A percentile compares a stretch with the other conserved stretches of the same genome.
Evolutionary conservation across 495 filamentous ascomycete genomes (phyloP).

Genomic region (Aspergillus incahuasiensis): DNA sequence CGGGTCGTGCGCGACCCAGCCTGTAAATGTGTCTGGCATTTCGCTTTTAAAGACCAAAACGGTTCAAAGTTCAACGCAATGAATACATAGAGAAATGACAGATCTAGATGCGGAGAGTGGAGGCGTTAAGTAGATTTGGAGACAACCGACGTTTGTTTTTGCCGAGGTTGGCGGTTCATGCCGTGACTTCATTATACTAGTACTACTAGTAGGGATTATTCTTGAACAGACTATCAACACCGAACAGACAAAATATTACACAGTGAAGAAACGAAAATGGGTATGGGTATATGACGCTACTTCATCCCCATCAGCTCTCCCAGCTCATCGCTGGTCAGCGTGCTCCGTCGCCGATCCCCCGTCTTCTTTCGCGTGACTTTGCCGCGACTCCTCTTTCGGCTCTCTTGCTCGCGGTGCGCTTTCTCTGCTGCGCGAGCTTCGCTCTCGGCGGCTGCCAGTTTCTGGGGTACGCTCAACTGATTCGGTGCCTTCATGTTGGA

Average conservation of each 20-base stretch:
- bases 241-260: conserved; percentile 9
- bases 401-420: conserved; percentile 39
- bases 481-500: conserved; percentile 16
- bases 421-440: conserved; percentile 41
- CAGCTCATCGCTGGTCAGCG: conserved; percentile 67
- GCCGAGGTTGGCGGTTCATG: conserved; percentile 4
- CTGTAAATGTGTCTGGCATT: conserved; percentile 55
- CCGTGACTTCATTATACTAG: conserved; percentile 2
- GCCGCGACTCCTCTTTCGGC: conserved; percentile 39
- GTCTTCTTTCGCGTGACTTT: conserved; percentile 39
- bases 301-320: conserved; percentile 54
- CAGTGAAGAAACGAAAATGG: conserved; percentile 5
- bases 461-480: conserved; percentile 38
- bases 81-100: not conserved
- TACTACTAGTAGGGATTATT: not conserved
- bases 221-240: conserved; percentile 2
- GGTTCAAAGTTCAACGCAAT: not conserved
- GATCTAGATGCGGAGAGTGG: not conserved
- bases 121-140: not conserved
- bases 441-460: conserved; percentile 41
- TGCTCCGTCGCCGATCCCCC: conserved; percentile 58
- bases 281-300: conserved; percentile 18
- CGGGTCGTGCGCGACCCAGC: conserved; percentile 72
- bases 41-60: not conserved
- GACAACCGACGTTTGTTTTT: conserved; percentile 1